Conservation (phyloP, 2,329 filamentous ascomycete genomes). For the Alternaria sp. region DNA sequence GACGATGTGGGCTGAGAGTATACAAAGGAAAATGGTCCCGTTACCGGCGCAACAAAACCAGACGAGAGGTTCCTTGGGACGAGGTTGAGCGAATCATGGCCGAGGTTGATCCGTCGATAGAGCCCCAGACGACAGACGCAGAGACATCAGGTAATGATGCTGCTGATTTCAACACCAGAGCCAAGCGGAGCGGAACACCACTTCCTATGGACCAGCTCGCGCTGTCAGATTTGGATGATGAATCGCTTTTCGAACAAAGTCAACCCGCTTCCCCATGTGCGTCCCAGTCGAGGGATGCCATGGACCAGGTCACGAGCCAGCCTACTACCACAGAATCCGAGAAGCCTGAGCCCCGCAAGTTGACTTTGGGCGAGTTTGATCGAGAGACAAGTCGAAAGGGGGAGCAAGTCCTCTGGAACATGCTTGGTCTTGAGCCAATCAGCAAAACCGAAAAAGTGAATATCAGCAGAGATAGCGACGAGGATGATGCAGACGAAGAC, state of each 20-base stretch:
- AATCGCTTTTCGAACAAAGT: constrained; percentile 5
- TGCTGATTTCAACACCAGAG: constrained; percentile 29
- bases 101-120: constrained; percentile 13
- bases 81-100: constrained; percentile 46
- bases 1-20: constrained; percentile 63
- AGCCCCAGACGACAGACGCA: constrained; percentile 46
- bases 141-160: constrained; percentile 28
- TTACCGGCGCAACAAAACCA: constrained; percentile 26
- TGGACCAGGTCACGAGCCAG: constrained; percentile 13
- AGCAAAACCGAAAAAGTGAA: constrained; percentile 26
- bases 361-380: constrained; percentile 57
- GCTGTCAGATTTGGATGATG: constrained; percentile 24
- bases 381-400: constrained; percentile 54
- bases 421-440: constrained; percentile 49
- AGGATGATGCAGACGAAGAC: constrained; percentile 4
- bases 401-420: constrained; percentile 57
- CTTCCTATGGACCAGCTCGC: constrained; percentile 32
- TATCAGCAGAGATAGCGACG: constrained; percentile 37
- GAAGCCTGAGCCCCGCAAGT: not conserved
- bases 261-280: not conserved
- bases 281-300: constrained; percentile 5
- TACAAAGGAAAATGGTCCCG: constrained; percentile 37
- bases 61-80: constrained; percentile 56
- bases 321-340: not conserved
- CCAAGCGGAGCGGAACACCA: constrained; percentile 41